These are phyloP conservation scores for Cruciata laevipes DNA, from an alignment of 257 asterid genomes.

Conservation along the genomic window DNA sequence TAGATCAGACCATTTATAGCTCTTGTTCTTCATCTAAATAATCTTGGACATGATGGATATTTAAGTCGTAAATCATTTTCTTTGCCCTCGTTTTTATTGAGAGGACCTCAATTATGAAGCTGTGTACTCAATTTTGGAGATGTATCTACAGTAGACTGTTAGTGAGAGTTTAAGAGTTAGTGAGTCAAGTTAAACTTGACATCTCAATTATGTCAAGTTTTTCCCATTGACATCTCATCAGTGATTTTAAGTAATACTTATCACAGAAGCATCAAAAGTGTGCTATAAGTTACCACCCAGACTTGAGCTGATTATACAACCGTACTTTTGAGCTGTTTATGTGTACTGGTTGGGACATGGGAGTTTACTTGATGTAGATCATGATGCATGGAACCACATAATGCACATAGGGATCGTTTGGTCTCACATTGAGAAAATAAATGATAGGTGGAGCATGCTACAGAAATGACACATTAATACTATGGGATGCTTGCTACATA, in stretches of 20 bases:
- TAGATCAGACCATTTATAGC: background rate
- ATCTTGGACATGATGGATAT: background rate
- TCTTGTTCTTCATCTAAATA: background rate
- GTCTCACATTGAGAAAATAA: background rate
- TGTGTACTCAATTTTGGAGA: background rate
- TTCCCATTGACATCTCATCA: background rate
- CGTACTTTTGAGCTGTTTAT: background rate
- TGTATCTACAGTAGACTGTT: background rate
- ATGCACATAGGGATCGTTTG: background rate
- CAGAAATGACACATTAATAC: background rate
- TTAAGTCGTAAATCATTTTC: background rate
- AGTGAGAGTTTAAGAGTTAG: background rate
- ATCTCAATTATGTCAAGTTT: no score
- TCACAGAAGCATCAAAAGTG: constrained; percentile 2
- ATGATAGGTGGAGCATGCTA: background rate
- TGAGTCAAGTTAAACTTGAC: no score
- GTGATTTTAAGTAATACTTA: no score
- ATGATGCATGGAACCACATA: background rate
- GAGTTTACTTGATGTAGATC: background rate
- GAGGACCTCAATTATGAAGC: background rate
- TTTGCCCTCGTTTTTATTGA: background rate
- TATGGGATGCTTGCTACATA: constrained; percentile 1
- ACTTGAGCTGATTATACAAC: background rate
- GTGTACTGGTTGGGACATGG: background rate
- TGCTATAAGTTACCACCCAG: background rate